Conservation (phyloP, 441 rosid species). For the Pelargonium fulgidum region DNA sequence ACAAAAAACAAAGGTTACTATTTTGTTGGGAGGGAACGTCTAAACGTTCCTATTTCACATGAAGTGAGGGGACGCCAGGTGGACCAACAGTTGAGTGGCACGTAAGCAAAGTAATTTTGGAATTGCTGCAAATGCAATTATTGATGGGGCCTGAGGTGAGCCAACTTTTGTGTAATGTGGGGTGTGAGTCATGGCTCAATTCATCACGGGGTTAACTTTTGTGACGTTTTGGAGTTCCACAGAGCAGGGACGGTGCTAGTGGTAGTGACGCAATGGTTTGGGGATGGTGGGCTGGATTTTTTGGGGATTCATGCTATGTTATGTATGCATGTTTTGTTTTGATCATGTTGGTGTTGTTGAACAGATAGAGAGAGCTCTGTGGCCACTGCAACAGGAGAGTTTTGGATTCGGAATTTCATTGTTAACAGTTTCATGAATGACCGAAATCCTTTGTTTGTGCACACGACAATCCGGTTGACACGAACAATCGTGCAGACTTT, state of each 20-base stretch:
- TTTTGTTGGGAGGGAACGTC: slow-evolving; percentile 18
- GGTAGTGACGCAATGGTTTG: neutral
- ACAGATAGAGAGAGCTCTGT: neutral
- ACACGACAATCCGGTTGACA: no score
- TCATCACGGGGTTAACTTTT: neutral
- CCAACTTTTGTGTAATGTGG: neutral
- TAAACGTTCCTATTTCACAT: slow-evolving; percentile 12
- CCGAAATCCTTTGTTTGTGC: no score
- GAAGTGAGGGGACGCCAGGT: neutral
- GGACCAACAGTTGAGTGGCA: slow-evolving; percentile 8
- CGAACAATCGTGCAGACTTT: no score
- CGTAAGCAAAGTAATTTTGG: neutral
- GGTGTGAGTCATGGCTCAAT: neutral
- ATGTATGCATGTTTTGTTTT: neutral
- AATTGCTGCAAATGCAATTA: no score
- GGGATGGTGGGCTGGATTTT: neutral
- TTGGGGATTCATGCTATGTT: neutral
- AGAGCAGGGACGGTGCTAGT: neutral
- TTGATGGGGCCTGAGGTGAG: neutral
- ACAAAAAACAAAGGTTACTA: slow-evolving; percentile 27
- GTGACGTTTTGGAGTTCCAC: neutral
- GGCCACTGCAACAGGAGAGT: neutral
- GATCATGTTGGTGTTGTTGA: neutral
- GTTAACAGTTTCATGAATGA: no score
- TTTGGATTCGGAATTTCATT: neutral